These are phyloP conservation scores for Tolypocladium pustulatum DNA, from an alignment of 2,329 filamentous ascomycete species.

Conservation along the genomic window DNA sequence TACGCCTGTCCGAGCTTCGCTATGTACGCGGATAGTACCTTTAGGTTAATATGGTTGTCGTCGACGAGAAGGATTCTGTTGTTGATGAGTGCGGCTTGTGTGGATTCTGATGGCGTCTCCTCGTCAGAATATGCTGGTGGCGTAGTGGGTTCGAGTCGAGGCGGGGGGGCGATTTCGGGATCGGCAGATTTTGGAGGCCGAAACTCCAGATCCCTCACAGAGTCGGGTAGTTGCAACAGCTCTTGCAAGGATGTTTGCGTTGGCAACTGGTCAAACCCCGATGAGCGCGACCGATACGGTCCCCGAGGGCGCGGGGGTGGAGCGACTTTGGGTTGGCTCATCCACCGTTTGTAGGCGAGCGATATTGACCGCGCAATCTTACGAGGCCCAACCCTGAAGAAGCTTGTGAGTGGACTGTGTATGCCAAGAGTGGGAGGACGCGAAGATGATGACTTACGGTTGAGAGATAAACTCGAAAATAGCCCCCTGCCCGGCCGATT, in stretches of 20 bases:
- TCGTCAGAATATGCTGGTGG: neutral
- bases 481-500: neutral
- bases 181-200: neutral
- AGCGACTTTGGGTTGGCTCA: neutral
- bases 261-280: neutral
- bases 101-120: neutral
- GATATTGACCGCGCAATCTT: neutral
- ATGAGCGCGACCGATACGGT: neutral
- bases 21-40: neutral
- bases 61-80: neutral
- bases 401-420: neutral
- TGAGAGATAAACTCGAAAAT: neutral
- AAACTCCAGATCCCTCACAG: neutral
- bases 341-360: neutral
- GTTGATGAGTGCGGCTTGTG: neutral
- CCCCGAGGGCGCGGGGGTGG: neutral
- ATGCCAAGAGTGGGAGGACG: neutral
- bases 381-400: neutral
- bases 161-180: neutral
- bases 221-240: neutral
- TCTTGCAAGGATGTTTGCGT: neutral
- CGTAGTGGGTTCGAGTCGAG: neutral
- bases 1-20: neutral
- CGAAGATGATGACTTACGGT: neutral
- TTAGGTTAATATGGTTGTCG: neutral